phyloP scores from a whole-genome alignment of 768 basidiomycete species.

The Trametes sanguinea region DNA sequence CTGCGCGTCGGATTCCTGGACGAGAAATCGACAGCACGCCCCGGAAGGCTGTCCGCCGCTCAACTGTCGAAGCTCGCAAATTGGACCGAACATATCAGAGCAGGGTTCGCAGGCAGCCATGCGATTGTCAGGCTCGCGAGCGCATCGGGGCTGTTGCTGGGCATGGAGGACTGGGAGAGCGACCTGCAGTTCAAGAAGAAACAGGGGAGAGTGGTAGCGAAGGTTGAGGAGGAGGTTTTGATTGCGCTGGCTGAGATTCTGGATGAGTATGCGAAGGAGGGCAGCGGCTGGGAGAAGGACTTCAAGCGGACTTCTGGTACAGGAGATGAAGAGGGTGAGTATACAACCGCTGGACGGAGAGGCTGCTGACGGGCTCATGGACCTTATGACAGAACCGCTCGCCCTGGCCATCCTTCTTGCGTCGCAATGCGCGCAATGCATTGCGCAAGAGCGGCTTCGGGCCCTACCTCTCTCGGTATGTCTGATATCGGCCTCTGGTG shows the following conservation, averaged over 20 bases:
- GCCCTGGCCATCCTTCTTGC: slow-evolving; percentile 45
- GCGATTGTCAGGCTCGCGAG: slow-evolving; percentile 62
- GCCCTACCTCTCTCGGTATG: slow-evolving; percentile 58
- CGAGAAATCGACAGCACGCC: slow-evolving; percentile 29
- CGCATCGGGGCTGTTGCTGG: slow-evolving; percentile 64
- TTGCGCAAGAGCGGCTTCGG: slow-evolving; percentile 55
- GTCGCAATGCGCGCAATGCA: slow-evolving; percentile 59
- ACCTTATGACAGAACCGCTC: slow-evolving; percentile 25
- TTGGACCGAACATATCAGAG: slow-evolving; percentile 27
- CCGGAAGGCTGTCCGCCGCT: slow-evolving; percentile 37
- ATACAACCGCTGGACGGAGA: background rate
- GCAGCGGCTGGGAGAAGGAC: slow-evolving; percentile 63
- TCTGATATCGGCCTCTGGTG: background rate
- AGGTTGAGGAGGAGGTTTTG: slow-evolving; percentile 65
- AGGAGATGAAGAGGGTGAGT: slow-evolving; percentile 42
- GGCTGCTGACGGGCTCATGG: background rate
- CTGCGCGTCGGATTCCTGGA: slow-evolving; percentile 47
- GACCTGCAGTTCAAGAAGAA: slow-evolving; percentile 33
- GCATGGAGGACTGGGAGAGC: slow-evolving; percentile 54
- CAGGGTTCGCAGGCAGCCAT: slow-evolving; percentile 54
- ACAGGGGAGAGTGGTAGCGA: slow-evolving; percentile 35
- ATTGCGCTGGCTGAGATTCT: slow-evolving; percentile 75
- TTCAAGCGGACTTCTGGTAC: slow-evolving; percentile 51
- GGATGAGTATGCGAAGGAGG: slow-evolving; percentile 49
- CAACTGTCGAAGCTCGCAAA: slow-evolving; percentile 34